phyloP scores from a whole-genome alignment of 1,139 yeast species.

The Protomyces gravidus region DNA sequence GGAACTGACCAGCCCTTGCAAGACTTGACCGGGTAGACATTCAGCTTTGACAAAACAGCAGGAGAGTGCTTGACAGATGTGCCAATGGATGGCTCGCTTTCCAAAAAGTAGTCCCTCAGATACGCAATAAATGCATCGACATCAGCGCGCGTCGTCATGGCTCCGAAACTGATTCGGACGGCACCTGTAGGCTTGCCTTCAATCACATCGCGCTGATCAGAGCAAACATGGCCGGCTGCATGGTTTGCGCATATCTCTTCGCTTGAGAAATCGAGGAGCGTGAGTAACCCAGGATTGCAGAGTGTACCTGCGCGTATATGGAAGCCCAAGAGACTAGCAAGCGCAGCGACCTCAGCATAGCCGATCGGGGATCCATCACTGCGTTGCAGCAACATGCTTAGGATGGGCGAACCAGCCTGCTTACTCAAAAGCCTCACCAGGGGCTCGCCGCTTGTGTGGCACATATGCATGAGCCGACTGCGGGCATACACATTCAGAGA shows the following conservation, averaged over 20 bases:
- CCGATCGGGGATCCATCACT: slow-evolving; percentile 40
- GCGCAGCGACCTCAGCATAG: slow-evolving; percentile 43
- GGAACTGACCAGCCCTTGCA: slow-evolving; percentile 42
- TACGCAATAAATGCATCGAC: slow-evolving; percentile 35
- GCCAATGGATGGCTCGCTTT: slow-evolving; percentile 34
- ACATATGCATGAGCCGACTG: slow-evolving; percentile 35
- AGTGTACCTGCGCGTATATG: slow-evolving; percentile 45
- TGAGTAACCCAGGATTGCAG: slow-evolving; percentile 44
- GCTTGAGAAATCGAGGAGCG: slow-evolving; percentile 31
- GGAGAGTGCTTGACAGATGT: not conserved
- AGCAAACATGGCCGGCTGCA: slow-evolving; percentile 44
- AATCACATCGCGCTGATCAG: slow-evolving; percentile 44
- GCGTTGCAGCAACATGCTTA: slow-evolving; percentile 41
- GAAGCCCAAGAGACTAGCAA: slow-evolving; percentile 39
- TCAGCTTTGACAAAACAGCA: slow-evolving; percentile 2
- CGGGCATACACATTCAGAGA: slow-evolving; percentile 38
- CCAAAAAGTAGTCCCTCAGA: slow-evolving; percentile 37
- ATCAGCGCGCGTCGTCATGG: slow-evolving; percentile 41
- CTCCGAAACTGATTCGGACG: slow-evolving; percentile 45
- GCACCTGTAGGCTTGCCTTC: slow-evolving; percentile 45
- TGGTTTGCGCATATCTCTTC: slow-evolving; percentile 39
- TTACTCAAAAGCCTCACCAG: slow-evolving; percentile 32
- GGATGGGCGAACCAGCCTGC: slow-evolving; percentile 42
- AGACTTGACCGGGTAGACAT: slow-evolving; percentile 46
- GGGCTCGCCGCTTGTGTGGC: slow-evolving; percentile 37